These are phyloP conservation scores for Hevea brasiliensis DNA, from an alignment of 345 rosid species.

Conservation along the genomic window DNA sequence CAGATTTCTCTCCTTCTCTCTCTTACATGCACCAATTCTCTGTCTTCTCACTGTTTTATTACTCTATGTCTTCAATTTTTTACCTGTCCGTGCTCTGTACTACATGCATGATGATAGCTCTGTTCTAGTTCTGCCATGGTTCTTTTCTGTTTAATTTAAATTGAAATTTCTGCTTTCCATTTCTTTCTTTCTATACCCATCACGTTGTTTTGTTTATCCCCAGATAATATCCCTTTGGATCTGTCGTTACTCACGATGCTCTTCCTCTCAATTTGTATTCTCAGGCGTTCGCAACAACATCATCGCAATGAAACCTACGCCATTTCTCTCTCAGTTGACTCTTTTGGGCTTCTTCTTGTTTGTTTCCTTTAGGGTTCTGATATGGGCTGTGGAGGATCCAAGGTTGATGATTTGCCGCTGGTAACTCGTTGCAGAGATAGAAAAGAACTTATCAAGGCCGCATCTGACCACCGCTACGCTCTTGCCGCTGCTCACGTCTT, in stretches of 20 bases:
- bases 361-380: neutral
- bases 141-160: neutral
- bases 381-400: conserved; percentile 97
- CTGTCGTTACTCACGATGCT: conserved; percentile 14
- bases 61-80: conserved; percentile 1
- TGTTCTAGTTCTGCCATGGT: neutral
- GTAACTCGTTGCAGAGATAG: conserved; percentile 80
- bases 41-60: neutral
- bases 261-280: neutral
- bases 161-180: neutral
- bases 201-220: neutral
- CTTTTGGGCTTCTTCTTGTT: neutral
- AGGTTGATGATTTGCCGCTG: conserved; percentile 68
- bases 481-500: conserved; percentile 85
- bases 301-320: conserved; percentile 17
- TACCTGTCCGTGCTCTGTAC: neutral
- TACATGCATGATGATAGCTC: neutral
- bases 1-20: conserved; percentile 25
- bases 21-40: neutral
- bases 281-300: neutral
- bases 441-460: conserved; percentile 64
- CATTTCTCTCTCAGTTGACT: neutral
- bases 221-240: neutral
- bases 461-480: conserved; percentile 67
- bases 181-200: neutral